Evolutionary conservation across 2,329 filamentous ascomycete genomes (phyloP).

Genomic region (Clarireedia sp.): DNA sequence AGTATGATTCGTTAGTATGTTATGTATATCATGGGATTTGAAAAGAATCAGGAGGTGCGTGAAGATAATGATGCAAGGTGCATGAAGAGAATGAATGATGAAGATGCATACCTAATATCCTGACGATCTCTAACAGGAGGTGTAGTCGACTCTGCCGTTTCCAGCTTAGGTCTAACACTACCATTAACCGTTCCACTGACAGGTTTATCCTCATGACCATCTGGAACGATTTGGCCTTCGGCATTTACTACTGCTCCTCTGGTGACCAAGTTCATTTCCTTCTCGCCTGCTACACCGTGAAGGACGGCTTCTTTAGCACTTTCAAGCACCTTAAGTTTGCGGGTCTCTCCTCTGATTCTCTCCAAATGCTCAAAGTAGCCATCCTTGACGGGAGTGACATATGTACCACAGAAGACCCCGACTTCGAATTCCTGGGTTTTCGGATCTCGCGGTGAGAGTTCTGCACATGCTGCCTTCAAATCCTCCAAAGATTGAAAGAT

Average conservation of each 20-base stretch:
- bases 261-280: constrained; percentile 53
- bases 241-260: constrained; percentile 51
- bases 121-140: constrained; percentile 29
- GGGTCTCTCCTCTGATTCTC: constrained; percentile 60
- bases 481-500: constrained; percentile 72
- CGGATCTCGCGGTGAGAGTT: constrained; percentile 54
- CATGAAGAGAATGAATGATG: too few relatives aligned
- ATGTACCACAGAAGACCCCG: constrained; percentile 84
- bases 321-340: constrained; percentile 58
- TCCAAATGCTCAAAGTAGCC: constrained; percentile 80
- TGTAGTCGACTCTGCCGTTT: constrained; percentile 22
- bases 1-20: background rate
- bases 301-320: constrained; percentile 56
- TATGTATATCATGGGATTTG: too few relatives aligned
- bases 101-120: constrained; percentile 27
- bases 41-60: too few relatives aligned
- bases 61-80: too few relatives aligned
- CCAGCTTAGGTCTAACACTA: constrained; percentile 21
- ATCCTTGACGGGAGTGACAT: constrained; percentile 70
- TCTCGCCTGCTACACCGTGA: constrained; percentile 51
- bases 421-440: constrained; percentile 66
- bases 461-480: constrained; percentile 69
- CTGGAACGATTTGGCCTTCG: constrained; percentile 48
- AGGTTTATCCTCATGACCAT: constrained; percentile 9
- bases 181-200: constrained; percentile 19